Evolutionary conservation across 768 basidiomycete species (phyloP).

Genomic region (Vishniacozyma victoriae): DNA sequence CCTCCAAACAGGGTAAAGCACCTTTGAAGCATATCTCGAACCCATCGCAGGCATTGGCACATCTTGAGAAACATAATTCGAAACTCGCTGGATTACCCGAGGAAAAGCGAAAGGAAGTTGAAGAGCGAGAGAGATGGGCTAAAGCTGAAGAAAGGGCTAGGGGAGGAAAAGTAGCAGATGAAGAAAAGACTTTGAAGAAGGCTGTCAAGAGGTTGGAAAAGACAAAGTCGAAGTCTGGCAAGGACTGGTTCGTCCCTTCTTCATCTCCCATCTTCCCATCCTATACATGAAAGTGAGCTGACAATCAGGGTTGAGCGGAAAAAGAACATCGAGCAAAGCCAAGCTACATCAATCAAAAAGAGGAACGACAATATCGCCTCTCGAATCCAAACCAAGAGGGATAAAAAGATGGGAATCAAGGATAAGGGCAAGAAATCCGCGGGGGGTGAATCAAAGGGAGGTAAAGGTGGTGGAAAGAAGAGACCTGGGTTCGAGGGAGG

Average conservation of each 20-base stretch:
- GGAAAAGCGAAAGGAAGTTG: constrained; percentile 71
- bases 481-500: constrained; percentile 38
- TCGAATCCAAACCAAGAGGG: constrained; percentile 68
- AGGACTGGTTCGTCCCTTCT: constrained; percentile 63
- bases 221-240: constrained; percentile 74
- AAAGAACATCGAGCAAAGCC: constrained; percentile 63
- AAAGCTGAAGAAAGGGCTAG: constrained; percentile 82
- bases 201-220: constrained; percentile 89
- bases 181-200: constrained; percentile 79
- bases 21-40: constrained; percentile 68
- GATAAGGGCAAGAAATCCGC: constrained; percentile 4
- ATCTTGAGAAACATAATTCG: constrained; percentile 69
- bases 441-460: constrained; percentile 7
- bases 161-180: constrained; percentile 86
- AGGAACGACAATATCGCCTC: constrained; percentile 81
- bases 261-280: not conserved
- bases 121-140: constrained; percentile 81
- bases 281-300: no score
- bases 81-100: constrained; percentile 70
- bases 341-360: constrained; percentile 86
- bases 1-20: constrained; percentile 47
- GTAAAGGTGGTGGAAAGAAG: constrained; percentile 28
- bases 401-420: constrained; percentile 55
- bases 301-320: constrained; percentile 82
- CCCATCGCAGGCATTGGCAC: constrained; percentile 75